Base-by-base conservation (phyloP, 2,329 filamentous ascomycete genomes). In the Fulvia fulva region DNA sequence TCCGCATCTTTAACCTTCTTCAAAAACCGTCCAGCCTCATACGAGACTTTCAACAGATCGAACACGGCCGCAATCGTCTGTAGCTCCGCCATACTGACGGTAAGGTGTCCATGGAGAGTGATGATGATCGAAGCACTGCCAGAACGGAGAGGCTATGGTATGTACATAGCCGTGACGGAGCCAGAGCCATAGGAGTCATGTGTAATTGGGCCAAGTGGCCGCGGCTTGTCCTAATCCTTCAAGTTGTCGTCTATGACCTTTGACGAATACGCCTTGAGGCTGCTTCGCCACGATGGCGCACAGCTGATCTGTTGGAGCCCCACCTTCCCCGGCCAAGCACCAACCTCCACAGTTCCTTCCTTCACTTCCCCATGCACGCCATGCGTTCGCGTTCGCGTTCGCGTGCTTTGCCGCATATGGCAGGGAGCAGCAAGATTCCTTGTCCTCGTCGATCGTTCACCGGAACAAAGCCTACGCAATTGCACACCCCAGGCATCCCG, bases 1-100 rank as follows among this genome's bases (percentile, higher is more conserved):
- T 62, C 60, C n/a, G 65, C 65, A 57, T 67, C 58, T 30, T 58
- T 60, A 19, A 63, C 60, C 23, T 59, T 60, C 56, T 63, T 63
- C 11, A 67, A 49, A 45, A 67, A 65, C n/a, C 55, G 23, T 23
- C 56, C 53, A 16, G 55, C 57, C 41, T 57, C 50, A 34, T 59
- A 54, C 16, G 65, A 54, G 26, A 67, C 41, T 28, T 57, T 62
- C 43, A 61, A 37, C 34, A 66, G 30, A 47, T 63, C 65, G 23
- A 60, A 54, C 11, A 60, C 58, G 16, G 63, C 63, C 8, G 62
- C 60, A 34, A 60, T 47, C 6, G 63, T 62, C 47, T 64, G 62
- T 28, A 63, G 49, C 26, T 64, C 62, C 21, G 63, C 61, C 58
- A 63, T 57, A 51, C 5, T 43, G 23, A 9, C 41, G 5, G 22